Conservation (phyloP, 2,329 filamentous ascomycete genomes). For the Aureobasidium sp. region DNA sequence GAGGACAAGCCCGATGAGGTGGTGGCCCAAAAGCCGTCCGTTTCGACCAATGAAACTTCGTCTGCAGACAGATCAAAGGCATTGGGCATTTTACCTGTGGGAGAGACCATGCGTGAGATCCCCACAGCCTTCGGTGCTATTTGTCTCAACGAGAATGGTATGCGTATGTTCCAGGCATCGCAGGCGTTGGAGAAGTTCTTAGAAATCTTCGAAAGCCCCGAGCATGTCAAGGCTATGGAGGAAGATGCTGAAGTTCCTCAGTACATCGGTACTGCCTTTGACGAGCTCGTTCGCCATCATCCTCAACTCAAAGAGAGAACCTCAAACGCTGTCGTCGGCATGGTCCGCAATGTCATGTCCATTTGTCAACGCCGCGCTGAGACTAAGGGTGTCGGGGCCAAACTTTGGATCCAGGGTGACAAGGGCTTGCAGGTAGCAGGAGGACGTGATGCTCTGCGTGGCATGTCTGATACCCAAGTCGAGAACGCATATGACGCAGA, state of each 20-base stretch:
- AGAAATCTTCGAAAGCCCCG: slow-evolving; percentile 91
- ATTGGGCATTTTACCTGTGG: slow-evolving; percentile 72
- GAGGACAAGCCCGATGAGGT: neutral
- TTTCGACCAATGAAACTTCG: neutral
- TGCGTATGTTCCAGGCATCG: slow-evolving; percentile 80
- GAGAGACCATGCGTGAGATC: slow-evolving; percentile 80
- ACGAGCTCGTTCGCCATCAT: slow-evolving; percentile 91
- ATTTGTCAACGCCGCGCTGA: slow-evolving; percentile 65
- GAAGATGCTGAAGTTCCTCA: slow-evolving; percentile 64
- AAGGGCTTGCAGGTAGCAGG: slow-evolving; percentile 55
- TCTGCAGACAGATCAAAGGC: slow-evolving; percentile 38
- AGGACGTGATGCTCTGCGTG: slow-evolving; percentile 39
- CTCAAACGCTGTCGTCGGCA: slow-evolving; percentile 76
- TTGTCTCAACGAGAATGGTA: slow-evolving; percentile 78
- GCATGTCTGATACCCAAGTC: slow-evolving; percentile 19
- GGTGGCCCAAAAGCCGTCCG: neutral
- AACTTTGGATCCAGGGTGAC: slow-evolving; percentile 59
- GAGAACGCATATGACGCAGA: neutral
- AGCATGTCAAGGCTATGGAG: slow-evolving; percentile 79
- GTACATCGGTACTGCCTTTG: slow-evolving; percentile 75
- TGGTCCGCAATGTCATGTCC: slow-evolving; percentile 74
- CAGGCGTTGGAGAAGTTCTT: slow-evolving; percentile 79
- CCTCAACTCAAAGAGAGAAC: slow-evolving; percentile 74
- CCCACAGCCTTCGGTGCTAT: slow-evolving; percentile 89
- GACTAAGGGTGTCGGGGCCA: slow-evolving; percentile 66